Conservation (phyloP, 2,329 filamentous ascomycete species). For the Colletotrichum sp. region DNA sequence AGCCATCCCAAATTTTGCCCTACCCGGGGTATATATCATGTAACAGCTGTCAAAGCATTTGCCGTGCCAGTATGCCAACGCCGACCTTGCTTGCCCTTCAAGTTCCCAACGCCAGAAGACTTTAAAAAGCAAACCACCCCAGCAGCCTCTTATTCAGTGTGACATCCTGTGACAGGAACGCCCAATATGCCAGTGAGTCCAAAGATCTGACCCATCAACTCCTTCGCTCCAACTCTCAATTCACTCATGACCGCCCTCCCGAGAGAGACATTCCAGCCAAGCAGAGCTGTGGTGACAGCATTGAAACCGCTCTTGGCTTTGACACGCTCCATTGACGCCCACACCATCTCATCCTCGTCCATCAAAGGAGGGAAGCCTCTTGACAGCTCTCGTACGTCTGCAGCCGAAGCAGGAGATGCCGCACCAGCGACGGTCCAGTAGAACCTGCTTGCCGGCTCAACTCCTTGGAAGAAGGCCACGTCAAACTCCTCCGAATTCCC, state of each 20-base stretch:
- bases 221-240: constrained; percentile 26
- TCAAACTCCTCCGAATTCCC: constrained; percentile 27
- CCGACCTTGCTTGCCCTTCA: not conserved
- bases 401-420: not conserved
- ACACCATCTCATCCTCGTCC: constrained; percentile 4
- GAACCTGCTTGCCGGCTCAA: constrained; percentile 27
- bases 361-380: not conserved
- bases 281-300: not conserved
- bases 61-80: not conserved
- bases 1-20: not conserved
- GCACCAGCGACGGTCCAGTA: constrained; percentile 27
- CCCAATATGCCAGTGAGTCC: constrained; percentile 27
- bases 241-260: constrained; percentile 13
- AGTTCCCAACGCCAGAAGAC: not conserved
- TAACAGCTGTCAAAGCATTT: not conserved
- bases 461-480: constrained; percentile 25
- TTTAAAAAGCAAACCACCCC: not conserved
- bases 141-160: not conserved
- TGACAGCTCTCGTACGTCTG: not conserved
- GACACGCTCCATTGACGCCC: not conserved
- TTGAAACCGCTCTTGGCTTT: not conserved
- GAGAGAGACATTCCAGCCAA: constrained; percentile 9
- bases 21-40: not conserved
- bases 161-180: constrained; percentile 18
- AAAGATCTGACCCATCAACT: constrained; percentile 26